Evolutionary conservation across 2,329 filamentous ascomycete species (phyloP).

Genomic region (Cladorrhinum sp.): DNA sequence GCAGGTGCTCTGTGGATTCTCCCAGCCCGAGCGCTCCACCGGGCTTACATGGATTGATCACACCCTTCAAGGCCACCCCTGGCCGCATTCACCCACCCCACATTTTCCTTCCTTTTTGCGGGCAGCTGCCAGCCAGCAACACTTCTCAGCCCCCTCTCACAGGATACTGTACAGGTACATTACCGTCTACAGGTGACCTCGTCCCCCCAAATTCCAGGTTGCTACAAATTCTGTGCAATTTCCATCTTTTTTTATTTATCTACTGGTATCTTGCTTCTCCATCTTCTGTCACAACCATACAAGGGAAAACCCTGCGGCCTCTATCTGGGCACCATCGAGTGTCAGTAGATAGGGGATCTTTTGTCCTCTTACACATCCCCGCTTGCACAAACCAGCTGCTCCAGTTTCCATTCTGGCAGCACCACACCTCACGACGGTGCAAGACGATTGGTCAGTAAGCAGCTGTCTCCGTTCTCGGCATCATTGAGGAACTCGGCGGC

Average conservation of each 20-base stretch:
- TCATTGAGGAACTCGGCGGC: slow-evolving; percentile 19
- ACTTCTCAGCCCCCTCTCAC: background rate
- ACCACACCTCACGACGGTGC: slow-evolving; percentile 23
- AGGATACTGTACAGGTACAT: background rate
- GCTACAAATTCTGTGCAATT: background rate
- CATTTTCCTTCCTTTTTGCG: background rate
- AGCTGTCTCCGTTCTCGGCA: slow-evolving; percentile 31
- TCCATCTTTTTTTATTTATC: background rate
- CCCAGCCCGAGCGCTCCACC: background rate
- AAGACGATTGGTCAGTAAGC: slow-evolving; percentile 28
- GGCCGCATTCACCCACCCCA: slow-evolving; percentile 9
- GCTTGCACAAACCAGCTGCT: background rate
- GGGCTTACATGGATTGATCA: slow-evolving; percentile 10
- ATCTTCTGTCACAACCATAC: background rate
- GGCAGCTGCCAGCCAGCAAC: background rate
- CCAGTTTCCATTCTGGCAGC: slow-evolving; percentile 15
- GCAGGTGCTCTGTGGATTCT: slow-evolving; percentile 1
- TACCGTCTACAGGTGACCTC: slow-evolving; percentile 3
- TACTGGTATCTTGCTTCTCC: background rate
- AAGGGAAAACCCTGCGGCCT: background rate
- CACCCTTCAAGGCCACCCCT: slow-evolving; percentile 9
- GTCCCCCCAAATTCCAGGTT: background rate
- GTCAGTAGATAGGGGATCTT: slow-evolving; percentile 1
- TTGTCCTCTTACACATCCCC: background rate
- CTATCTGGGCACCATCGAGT: background rate